phyloP scores from a whole-genome alignment of 805 yeast species.

The Starmerella ratchasimensis region DNA sequence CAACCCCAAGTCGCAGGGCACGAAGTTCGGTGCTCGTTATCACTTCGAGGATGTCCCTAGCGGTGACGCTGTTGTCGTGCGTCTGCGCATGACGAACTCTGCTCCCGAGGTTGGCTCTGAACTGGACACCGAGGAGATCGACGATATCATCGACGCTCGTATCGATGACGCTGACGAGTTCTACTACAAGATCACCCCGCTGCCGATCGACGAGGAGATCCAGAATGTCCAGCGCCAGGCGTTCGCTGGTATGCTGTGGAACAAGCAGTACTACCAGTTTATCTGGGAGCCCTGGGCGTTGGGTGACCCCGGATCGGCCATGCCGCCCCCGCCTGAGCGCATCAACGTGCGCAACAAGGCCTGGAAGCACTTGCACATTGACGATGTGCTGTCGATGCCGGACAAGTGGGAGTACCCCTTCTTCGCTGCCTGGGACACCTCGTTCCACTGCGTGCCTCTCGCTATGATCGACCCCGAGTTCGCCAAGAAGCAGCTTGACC shows the following conservation, averaged over 20 bases:
- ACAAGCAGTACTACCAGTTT: conserved; percentile 80
- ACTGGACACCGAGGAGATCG: conserved; percentile 63
- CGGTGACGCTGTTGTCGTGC: conserved; percentile 72
- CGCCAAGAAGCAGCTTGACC: conserved; percentile 76
- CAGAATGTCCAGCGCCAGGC: conserved; percentile 85
- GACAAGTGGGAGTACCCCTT: conserved; percentile 95
- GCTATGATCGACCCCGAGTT: conserved; percentile 89
- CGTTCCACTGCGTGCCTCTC: conserved; percentile 84
- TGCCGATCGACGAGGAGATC: conserved; percentile 67
- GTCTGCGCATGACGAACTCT: conserved; percentile 51
- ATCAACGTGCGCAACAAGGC: conserved; percentile 78
- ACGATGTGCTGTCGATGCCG: conserved; percentile 77
- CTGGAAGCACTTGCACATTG: conserved; percentile 81
- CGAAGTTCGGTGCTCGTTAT: conserved; percentile 77
- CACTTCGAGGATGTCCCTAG: conserved; percentile 70
- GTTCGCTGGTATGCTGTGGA: conserved; percentile 86
- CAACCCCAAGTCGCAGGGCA: conserved; percentile 61
- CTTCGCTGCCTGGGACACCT: conserved; percentile 95
- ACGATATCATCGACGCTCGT: conserved; percentile 51
- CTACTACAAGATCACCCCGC: conserved; percentile 76
- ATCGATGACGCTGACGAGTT: conserved; percentile 85
- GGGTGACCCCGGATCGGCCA: conserved; percentile 66
- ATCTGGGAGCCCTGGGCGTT: conserved; percentile 73
- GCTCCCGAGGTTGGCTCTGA: conserved; percentile 26
- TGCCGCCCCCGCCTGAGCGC: conserved; percentile 68